Conservation (phyloP, 768 basidiomycete genomes). For the Xerocomellus dryophilus region DNA sequence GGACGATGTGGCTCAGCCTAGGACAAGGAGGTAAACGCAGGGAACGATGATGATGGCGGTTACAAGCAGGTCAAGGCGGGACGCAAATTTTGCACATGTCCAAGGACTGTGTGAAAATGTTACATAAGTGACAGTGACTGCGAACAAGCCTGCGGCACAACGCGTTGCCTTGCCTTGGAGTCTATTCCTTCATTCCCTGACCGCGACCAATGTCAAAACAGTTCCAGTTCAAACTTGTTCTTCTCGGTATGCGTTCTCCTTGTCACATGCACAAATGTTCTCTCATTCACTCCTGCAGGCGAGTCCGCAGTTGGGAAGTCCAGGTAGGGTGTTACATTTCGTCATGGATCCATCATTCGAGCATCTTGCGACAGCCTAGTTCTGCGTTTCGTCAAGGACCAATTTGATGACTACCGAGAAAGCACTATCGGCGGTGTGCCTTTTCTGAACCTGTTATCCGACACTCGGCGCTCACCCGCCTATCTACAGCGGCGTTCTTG, state of each 20-base stretch:
- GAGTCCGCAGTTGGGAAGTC: slow-evolving; percentile 98
- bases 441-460: background rate
- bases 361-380: slow-evolving; percentile 62
- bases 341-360: slow-evolving; percentile 26
- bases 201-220: slow-evolving; percentile 78
- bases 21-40: slow-evolving; percentile 21
- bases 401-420: slow-evolving; percentile 94
- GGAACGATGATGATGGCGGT: slow-evolving; percentile 39
- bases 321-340: slow-evolving; percentile 47
- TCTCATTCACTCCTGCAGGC: slow-evolving; percentile 46
- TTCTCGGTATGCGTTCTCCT: slow-evolving; percentile 62
- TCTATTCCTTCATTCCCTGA: slow-evolving; percentile 20
- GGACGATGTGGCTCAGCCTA: slow-evolving; percentile 25
- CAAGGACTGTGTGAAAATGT: slow-evolving; percentile 26
- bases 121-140: slow-evolving; percentile 25
- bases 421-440: slow-evolving; percentile 85
- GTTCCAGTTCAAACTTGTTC: slow-evolving; percentile 93
- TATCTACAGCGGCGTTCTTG: slow-evolving; percentile 79
- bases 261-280: background rate
- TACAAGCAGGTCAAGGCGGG: slow-evolving; percentile 19
- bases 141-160: slow-evolving; percentile 5
- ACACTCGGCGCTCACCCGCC: slow-evolving; percentile 16
- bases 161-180: slow-evolving; percentile 1
- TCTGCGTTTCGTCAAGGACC: slow-evolving; percentile 92
- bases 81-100: slow-evolving; percentile 35